These are phyloP conservation scores for Erysimum cheiri DNA, from an alignment of 441 rosid species.

Conservation along the genomic window DNA sequence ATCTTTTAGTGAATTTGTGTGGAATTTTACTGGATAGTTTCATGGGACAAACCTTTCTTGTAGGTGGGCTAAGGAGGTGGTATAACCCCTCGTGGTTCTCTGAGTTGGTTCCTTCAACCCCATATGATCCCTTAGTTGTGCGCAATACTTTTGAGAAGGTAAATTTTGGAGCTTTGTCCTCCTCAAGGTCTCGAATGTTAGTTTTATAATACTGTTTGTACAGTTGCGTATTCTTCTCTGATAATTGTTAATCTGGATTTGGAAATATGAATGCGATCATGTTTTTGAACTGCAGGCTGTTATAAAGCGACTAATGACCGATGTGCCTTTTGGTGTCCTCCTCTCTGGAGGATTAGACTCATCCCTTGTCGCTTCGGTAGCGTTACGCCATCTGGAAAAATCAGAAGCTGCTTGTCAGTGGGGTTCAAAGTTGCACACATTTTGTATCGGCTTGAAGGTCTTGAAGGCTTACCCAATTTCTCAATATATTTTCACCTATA, in stretches of 20 bases:
- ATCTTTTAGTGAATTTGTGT: conserved; percentile 12
- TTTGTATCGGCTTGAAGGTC: conserved; percentile 93
- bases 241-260: not conserved
- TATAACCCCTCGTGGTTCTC: conserved; percentile 87
- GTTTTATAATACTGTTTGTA: too few species aligned
- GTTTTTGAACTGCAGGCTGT: conserved; percentile 70
- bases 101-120: conserved; percentile 82
- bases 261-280: conserved; percentile 27
- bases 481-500: not conserved
- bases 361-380: conserved; percentile 96
- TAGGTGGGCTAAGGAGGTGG: conserved; percentile 94
- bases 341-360: conserved; percentile 99
- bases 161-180: conserved; percentile 33
- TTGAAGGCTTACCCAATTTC: not conserved
- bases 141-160: conserved; percentile 86
- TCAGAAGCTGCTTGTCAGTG: conserved; percentile 88
- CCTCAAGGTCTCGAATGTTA: not conserved
- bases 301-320: conserved; percentile 93
- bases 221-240: not conserved
- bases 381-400: conserved; percentile 80
- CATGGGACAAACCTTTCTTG: conserved; percentile 31
- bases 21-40: conserved; percentile 27
- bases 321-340: conserved; percentile 99
- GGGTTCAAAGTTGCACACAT: conserved; percentile 94
- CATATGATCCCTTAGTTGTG: conserved; percentile 72